Base-by-base conservation (phyloP, 805 yeast genomes). In the Hanseniaspora pseudoguilliermondii region DNA sequence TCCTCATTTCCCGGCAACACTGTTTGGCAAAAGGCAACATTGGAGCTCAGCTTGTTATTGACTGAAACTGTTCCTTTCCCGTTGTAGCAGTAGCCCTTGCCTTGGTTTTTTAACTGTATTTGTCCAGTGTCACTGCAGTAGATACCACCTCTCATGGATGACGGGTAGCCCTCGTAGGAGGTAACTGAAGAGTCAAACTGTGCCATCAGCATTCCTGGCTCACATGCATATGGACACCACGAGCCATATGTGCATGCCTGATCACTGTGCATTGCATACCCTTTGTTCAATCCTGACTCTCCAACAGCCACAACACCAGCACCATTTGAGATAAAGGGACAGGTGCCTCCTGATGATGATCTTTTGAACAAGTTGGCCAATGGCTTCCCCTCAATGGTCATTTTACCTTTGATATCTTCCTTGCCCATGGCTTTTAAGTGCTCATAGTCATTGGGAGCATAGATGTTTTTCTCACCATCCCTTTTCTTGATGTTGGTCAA, bases 1-100 rank as follows among this genome's bases (percentile, higher is more conserved):
- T 88, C 95, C 72, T 88, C 96, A 69, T 87, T 86, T 61, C 96
- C 96, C 25, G 96, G 96, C 57, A 89, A 75, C 7, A 89, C 95
- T 9, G 96, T 88, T 72, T 89, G 96, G 69, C 96, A 88, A 69
- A 88, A 81, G 8, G 96, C 90, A 60, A 87, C 89, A 57, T 77
- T 72, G 5, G 71, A 58, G 43, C 74, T 74, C 18, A 84, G 81
- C 11, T 67, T 62, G 73, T 86, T 86, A 57, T 73, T 64, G 25
- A 79, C 85, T 35, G 68, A 62, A n/a, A 86, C 82, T 18, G 91
- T 79, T 38, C 87, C 91, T 60, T 79, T 78, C 56, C 96, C 96
- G 57, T 83, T 81, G 59, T 77, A 77, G 71, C 96, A 88, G 71
- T 80, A 83, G 40, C 70, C 79, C 55, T 75, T 74, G 60, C 75